Base-by-base conservation (phyloP, 2,329 filamentous ascomycete species). In the Ophiostoma fasciatum region DNA sequence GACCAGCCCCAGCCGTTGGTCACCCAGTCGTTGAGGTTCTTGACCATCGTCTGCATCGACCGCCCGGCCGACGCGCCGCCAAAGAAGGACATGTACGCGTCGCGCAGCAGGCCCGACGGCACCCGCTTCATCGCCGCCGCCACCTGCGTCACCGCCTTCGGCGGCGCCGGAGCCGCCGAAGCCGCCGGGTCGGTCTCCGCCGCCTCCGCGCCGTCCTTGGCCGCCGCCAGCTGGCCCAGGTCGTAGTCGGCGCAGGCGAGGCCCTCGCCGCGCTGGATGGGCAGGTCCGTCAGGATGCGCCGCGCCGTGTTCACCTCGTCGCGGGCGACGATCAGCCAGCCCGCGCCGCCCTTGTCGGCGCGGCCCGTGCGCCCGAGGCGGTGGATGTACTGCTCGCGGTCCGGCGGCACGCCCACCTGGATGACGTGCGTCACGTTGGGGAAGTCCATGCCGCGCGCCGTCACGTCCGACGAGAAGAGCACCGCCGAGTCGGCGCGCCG, bases 391-490 rank as follows among this genome's bases (percentile, higher is more conserved):
- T 68, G 63, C 47, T 74, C 69, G 35, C 63, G 60, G 42, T 64
- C 61, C 2, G 55, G 52, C 4, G 72, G 68, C 13, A 66, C 40
- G 36, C 71, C 68, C 7, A 74, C 48, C 50, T 77, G 72, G 41
- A 77, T 62, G 39, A 77, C 70, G 45, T 75, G 69, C n/a, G 66
- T 69, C 32, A 77, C 71, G 30, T 64, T 59, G 19, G 53, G 53
- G 32, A 56, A 55, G 32, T 88, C 82, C 77, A 88, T 84, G 46
- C 82, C 82, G 54, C 82, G 68, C 11, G 82, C 80, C 6, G 80
- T 82, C 22, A 88, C 81, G 54, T 88, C 82, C 3, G 81, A 82
- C 2, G 82, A 82, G 51, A 85, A 69, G 31, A 87, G 64, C 38
- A 88, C 63, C 20, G 66, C 83, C 22, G 66, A 68, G 20, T 58